Evolutionary conservation across 169 alveolate species (phyloP), one percentile per base, ranked within the genome.

Genomic region (Eimeria maxima): DNA sequence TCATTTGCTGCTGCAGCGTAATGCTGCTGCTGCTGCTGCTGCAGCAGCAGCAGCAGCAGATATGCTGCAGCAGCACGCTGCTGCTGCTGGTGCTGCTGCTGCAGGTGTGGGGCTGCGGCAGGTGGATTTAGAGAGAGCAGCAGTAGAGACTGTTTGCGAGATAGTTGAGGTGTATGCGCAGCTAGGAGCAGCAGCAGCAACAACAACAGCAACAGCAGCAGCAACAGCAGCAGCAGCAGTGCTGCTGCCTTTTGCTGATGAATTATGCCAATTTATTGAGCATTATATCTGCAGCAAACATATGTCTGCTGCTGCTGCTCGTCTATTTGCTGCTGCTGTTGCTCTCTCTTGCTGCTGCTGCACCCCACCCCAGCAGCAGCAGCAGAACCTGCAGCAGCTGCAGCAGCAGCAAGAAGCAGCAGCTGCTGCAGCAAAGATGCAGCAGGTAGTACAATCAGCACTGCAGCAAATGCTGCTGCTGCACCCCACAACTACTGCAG

Each of bases 391-490:
- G 73, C 60, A 33, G 16, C 90, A n/a, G 63, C n/a, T 4, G 73
- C 90, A n/a, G 73, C 67, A 81, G 50, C 73, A 76, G 87, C 16
- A n/a, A 33, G 14, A 76, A 76, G 29, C 89, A 22, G 89, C 89
- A 78, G 89, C 89, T 16, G 84, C 45, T 73, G 84, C 57, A 7
- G 57, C 57, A 50, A 50, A 50, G 57, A 5, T 50, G 57, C 57
- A 50, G 57, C 57, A 50, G 14, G 65, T 45, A 5, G 60, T 78
- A 1, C 65, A 13, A 33, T 24, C n/a, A 10, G 89, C 65, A 14
- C 89, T 78, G 89, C 89, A 27, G 29, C 89, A 38, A 24, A 78
- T 78, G 89, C 60, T 78, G 89, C 89, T 38, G 89, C 89, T 78
- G 11, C 84, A 73, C 84, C 33, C 84, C 5, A 29, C 13, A 44